phyloP scores from a whole-genome alignment of 495 filamentous ascomycete genomes.

The Penicillium parvum region DNA sequence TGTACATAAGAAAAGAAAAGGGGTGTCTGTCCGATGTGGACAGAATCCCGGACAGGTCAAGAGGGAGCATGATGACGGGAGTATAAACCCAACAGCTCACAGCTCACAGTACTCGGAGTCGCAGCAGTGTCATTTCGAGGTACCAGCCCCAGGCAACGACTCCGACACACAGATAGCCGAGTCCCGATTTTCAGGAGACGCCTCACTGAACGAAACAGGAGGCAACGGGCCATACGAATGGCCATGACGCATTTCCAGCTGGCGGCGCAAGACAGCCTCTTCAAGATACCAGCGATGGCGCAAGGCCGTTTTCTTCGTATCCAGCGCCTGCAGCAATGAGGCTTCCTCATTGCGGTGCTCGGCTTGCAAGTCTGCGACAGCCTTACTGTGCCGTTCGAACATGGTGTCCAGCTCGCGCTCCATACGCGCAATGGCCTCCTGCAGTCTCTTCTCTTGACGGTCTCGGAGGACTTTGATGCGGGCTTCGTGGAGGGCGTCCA shows the following conservation, averaged over 20 bases:
- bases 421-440: constrained; percentile 62
- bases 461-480: constrained; percentile 79
- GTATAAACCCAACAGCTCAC: too few species aligned
- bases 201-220: constrained; percentile 32
- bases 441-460: constrained; percentile 64
- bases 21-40: background rate
- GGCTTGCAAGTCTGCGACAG: constrained; percentile 51
- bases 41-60: too few species aligned
- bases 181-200: constrained; percentile 21
- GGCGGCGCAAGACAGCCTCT: constrained; percentile 57
- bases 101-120: too few species aligned
- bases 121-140: background rate
- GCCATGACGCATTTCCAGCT: constrained; percentile 50
- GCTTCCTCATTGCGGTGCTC: constrained; percentile 52
- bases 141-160: background rate
- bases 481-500: constrained; percentile 65
- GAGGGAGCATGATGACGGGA: too few species aligned
- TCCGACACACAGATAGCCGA: constrained; percentile 19
- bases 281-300: constrained; percentile 58
- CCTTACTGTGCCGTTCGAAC: constrained; percentile 45
- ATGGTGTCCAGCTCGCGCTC: constrained; percentile 56
- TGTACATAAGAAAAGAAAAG: constrained; percentile 3
- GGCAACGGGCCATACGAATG: constrained; percentile 47
- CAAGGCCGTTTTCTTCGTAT: constrained; percentile 47
- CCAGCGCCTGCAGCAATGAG: constrained; percentile 42